Evolutionary conservation across 2,329 filamentous ascomycete genomes (phyloP).

Genomic region (Neonectria sp.): DNA sequence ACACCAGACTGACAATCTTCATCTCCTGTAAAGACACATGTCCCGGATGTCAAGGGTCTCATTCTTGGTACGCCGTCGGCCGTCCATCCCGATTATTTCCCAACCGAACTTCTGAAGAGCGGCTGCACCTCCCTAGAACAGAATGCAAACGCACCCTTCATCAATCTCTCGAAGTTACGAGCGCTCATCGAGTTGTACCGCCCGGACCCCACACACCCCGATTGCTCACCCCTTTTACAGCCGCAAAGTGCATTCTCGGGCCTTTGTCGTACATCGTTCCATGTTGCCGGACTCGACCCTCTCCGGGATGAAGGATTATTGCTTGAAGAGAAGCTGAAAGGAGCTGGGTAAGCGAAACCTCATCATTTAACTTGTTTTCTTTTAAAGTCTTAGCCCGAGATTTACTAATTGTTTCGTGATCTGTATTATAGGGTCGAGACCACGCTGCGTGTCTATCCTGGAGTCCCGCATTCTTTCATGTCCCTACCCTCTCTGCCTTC

Average conservation of each 20-base stretch:
- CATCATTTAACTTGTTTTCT: neutral
- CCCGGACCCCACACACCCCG: neutral
- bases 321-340: neutral
- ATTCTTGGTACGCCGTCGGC: too few relatives aligned
- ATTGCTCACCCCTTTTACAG: neutral
- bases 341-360: neutral
- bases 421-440: neutral
- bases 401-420: neutral
- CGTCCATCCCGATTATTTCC: too few relatives aligned
- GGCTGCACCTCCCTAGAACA: neutral
- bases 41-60: too few relatives aligned
- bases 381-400: too few relatives aligned
- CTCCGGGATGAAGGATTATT: slow-evolving; percentile 20
- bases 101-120: neutral
- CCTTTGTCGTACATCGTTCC: slow-evolving; percentile 2
- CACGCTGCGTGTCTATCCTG: neutral
- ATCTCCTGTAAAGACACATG: neutral
- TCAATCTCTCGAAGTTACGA: neutral
- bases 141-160: neutral
- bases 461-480: neutral
- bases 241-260: neutral
- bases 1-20: neutral
- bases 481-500: neutral
- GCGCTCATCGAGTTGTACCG: neutral
- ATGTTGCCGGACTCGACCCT: slow-evolving; percentile 1